These are phyloP conservation scores for Raphanus raphanistrum DNA, from an alignment of 345 rosid species.

Conservation along the genomic window DNA sequence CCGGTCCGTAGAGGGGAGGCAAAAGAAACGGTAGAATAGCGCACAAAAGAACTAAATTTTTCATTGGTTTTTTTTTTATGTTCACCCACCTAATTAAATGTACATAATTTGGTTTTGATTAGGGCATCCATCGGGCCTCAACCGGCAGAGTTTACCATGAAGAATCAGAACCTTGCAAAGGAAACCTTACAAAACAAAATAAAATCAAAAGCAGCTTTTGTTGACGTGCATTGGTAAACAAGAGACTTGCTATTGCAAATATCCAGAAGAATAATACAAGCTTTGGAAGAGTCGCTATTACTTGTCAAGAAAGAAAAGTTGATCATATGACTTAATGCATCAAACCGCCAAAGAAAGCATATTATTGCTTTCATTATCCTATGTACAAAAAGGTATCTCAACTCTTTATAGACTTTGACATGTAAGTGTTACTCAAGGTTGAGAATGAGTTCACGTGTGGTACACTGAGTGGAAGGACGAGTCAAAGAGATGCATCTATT, in stretches of 20 bases:
- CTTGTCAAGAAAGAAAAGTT: constrained; percentile 9
- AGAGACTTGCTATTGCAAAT: neutral
- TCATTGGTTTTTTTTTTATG: no score
- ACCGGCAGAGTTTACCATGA: no score
- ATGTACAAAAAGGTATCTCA: neutral
- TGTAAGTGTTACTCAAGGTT: neutral
- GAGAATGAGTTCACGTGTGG: constrained; percentile 14
- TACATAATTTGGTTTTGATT: no score
- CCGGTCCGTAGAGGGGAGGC: no score
- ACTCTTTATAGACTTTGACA: neutral
- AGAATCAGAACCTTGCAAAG: neutral
- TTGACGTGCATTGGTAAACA: neutral
- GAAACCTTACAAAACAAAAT: neutral
- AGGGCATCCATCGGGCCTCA: no score
- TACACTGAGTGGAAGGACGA: constrained; percentile 28
- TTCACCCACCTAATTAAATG: no score
- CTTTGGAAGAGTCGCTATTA: neutral
- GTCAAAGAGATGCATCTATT: neutral
- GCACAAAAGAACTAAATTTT: no score
- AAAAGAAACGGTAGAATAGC: no score
- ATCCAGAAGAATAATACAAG: no score
- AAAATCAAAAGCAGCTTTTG: neutral
- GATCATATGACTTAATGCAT: neutral
- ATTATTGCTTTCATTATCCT: neutral
- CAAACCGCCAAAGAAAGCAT: neutral